Percentiles rank a stretch among this genome's conserved stretches.
Conservation (phyloP, 768 basidiomycete genomes). For the Termitomyces heimii region DNA sequence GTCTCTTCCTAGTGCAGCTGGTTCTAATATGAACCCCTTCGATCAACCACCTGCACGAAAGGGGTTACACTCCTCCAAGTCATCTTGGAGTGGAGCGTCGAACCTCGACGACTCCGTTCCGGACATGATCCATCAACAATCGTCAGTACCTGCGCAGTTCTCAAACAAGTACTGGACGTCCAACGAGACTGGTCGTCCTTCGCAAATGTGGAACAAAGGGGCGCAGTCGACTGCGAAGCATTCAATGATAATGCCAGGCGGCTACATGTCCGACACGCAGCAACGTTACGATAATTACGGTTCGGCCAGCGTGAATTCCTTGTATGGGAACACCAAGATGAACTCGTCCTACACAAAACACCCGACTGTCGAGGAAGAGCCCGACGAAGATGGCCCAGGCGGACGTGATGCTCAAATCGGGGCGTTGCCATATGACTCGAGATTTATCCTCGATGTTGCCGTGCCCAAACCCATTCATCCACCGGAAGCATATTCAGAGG, state of each 20-base stretch:
- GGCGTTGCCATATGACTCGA: conserved; percentile 29
- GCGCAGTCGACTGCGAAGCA: conserved; percentile 1
- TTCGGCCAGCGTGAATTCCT: not conserved
- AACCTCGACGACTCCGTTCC: conserved; percentile 3
- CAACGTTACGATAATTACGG: conserved; percentile 2
- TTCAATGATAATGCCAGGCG: conserved; percentile 6
- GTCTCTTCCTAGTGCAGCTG: not conserved
- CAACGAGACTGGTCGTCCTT: not conserved
- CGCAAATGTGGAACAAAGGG: conserved; percentile 11
- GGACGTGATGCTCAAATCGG: conserved; percentile 15
- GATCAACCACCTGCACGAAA: conserved; percentile 4
- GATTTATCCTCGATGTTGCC: conserved; percentile 28
- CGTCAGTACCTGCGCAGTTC: not conserved
- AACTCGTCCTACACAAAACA: conserved; percentile 20
- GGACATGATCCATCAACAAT: conserved; percentile 2
- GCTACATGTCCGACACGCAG: not conserved
- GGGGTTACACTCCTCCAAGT: conserved; percentile 3
- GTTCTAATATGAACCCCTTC: not conserved
- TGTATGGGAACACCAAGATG: not conserved
- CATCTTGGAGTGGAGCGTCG: conserved; percentile 1
- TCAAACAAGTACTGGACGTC: conserved; percentile 12
- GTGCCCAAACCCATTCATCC: conserved; percentile 39
- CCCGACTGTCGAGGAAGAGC: conserved; percentile 39
- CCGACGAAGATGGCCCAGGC: conserved; percentile 34
- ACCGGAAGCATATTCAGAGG: conserved; percentile 28